A percentile compares a stretch with the other conserved stretches of the same genome.
Evolutionary conservation across 805 yeast species (phyloP).

Genomic region (Millerago galiae): DNA sequence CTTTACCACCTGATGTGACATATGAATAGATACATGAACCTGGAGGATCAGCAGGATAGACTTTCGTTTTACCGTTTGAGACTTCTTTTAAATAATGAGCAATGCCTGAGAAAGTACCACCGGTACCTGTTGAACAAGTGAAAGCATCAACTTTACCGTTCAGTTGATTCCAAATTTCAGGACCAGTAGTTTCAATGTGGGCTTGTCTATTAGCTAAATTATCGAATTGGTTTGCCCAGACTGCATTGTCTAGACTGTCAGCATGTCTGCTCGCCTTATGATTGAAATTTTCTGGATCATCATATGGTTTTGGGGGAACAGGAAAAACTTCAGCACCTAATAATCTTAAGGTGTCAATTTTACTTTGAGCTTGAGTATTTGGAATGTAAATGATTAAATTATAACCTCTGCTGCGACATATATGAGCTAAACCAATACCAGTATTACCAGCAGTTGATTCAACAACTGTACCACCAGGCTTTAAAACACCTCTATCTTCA

Average conservation of each 20-base stretch:
- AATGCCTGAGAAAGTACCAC: slow-evolving; percentile 86
- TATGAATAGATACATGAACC: slow-evolving; percentile 82
- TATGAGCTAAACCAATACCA: slow-evolving; percentile 86
- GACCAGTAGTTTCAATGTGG: slow-evolving; percentile 86
- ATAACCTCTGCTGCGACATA: slow-evolving; percentile 78
- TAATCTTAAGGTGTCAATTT: slow-evolving; percentile 65
- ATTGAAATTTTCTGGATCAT: slow-evolving; percentile 79
- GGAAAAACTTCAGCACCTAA: slow-evolving; percentile 86
- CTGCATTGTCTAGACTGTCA: slow-evolving; percentile 66
- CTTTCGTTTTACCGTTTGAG: slow-evolving; percentile 53
- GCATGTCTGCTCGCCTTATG: slow-evolving; percentile 86
- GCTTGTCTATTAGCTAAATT: slow-evolving; percentile 84
- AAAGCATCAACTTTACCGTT: slow-evolving; percentile 75
- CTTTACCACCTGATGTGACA: slow-evolving; percentile 62
- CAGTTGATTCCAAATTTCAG: slow-evolving; percentile 85
- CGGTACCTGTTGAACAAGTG: slow-evolving; percentile 90
- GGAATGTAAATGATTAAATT: slow-evolving; percentile 88
- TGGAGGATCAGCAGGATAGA: slow-evolving; percentile 87
- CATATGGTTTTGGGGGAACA: slow-evolving; percentile 80
- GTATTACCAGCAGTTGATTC: slow-evolving; percentile 96
- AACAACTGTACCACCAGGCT: slow-evolving; percentile 79
- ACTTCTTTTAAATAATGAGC: slow-evolving; percentile 71
- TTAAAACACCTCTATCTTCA: slow-evolving; percentile 55
- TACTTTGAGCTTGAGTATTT: slow-evolving; percentile 75
- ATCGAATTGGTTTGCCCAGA: slow-evolving; percentile 92